phyloP scores from a whole-genome alignment of 2,329 filamentous ascomycete species.

The Cryphonectria parasitica region DNA sequence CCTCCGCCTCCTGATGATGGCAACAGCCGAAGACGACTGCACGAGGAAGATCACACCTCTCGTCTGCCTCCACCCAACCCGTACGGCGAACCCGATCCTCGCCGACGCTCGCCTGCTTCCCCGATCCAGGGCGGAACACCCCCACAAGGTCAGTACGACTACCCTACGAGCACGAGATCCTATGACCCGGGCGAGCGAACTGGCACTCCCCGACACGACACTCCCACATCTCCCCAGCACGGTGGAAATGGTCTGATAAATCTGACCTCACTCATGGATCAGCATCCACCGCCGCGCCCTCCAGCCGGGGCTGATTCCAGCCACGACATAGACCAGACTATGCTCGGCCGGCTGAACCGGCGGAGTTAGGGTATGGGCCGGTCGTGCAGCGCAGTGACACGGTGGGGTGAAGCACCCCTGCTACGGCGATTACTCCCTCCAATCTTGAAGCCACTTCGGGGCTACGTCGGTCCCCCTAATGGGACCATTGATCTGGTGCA shows the following conservation, averaged over 20 bases:
- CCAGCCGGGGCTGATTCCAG: conserved; percentile 31
- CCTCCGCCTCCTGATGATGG: conserved; percentile 43
- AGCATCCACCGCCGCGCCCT: conserved; percentile 33
- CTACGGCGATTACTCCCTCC: not conserved
- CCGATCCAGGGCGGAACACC: conserved; percentile 55
- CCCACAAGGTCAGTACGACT: conserved; percentile 43
- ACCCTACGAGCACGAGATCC: conserved; percentile 34
- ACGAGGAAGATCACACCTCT: conserved; percentile 46
- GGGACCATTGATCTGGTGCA: not conserved
- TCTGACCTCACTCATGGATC: conserved; percentile 55
- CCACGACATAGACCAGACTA: conserved; percentile 58
- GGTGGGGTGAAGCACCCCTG: not conserved
- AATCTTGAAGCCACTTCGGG: not conserved
- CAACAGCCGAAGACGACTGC: conserved; percentile 42
- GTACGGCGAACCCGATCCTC: conserved; percentile 54
- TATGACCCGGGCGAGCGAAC: conserved; percentile 41
- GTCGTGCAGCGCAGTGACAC: not conserved
- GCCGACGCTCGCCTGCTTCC: conserved; percentile 53
- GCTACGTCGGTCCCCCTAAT: not conserved
- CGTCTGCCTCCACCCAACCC: conserved; percentile 51
- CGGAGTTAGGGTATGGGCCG: conserved; percentile 30
- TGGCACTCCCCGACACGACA: conserved; percentile 44
- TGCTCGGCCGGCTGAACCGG: conserved; percentile 57
- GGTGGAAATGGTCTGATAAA: conserved; percentile 48
- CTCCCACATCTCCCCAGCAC: conserved; percentile 40